These are phyloP conservation scores for Plasmodium gaboni DNA, from an alignment of 169 alveolate species.

Conservation along the genomic window DNA sequence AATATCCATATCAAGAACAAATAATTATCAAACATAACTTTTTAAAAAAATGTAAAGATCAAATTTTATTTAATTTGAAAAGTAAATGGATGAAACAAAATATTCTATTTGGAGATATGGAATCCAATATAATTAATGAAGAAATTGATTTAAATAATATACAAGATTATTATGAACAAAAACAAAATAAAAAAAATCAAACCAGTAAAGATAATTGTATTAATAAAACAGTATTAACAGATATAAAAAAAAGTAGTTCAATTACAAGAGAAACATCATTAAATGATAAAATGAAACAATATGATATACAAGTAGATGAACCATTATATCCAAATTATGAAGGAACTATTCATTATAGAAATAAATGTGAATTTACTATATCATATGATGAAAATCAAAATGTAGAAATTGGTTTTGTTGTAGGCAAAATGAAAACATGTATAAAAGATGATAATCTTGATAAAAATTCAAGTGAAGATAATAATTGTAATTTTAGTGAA, in stretches of 20 bases:
- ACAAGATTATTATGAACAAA: not conserved
- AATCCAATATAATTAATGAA: conserved; percentile 8
- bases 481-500: conserved; percentile 74
- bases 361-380: conserved; percentile 76
- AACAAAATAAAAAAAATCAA: conserved; percentile 25
- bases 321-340: conserved; percentile 55
- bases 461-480: conserved; percentile 30
- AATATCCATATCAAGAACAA: conserved; percentile 63
- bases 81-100: conserved; percentile 59
- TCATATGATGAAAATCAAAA: conserved; percentile 71
- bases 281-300: conserved; percentile 46
- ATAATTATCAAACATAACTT: conserved; percentile 58
- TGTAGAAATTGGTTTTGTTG: conserved; percentile 76
- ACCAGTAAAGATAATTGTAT: conserved; percentile 38
- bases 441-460: conserved; percentile 21
- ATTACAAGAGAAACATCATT: conserved; percentile 21
- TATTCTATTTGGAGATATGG: conserved; percentile 40
- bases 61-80: conserved; percentile 51
- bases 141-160: conserved; percentile 3
- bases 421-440: conserved; percentile 51
- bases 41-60: conserved; percentile 69
- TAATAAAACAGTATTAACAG: conserved; percentile 29
- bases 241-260: conserved; percentile 3
- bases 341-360: conserved; percentile 40
- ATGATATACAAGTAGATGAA: conserved; percentile 42